Percentiles rank a stretch among this genome's conserved stretches.
These are phyloP conservation scores for Botrytis deweyae DNA, from an alignment of 2,329 filamentous ascomycete genomes.

Conservation along the genomic window DNA sequence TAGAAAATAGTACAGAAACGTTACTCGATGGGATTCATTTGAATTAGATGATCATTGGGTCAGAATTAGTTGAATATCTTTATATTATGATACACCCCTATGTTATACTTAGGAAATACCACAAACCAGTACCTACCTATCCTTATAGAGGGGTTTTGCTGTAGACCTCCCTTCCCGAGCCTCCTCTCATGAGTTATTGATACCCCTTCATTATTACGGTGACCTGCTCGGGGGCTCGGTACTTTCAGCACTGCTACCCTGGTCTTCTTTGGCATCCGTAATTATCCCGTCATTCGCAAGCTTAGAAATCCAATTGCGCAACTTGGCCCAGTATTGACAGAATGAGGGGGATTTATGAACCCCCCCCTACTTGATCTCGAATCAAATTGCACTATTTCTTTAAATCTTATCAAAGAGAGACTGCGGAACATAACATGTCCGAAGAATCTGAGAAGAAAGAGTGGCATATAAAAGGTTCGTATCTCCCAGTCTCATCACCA, in stretches of 20 bases:
- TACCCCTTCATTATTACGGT: slow-evolving; percentile 1
- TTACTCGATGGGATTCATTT: no score
- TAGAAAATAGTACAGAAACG: no score
- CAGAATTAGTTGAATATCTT: no score
- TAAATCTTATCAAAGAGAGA: not conserved
- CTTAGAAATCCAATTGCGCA: slow-evolving; percentile 23
- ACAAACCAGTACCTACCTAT: no score
- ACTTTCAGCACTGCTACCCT: not conserved
- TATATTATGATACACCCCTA: no score
- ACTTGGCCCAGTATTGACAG: slow-evolving; percentile 10
- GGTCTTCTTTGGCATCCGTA: not conserved
- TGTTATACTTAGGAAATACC: no score
- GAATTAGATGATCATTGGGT: no score
- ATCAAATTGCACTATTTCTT: slow-evolving; percentile 13
- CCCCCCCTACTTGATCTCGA: slow-evolving; percentile 8
- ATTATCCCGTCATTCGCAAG: slow-evolving; percentile 7
- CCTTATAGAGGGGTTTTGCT: no score
- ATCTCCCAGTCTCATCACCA: not conserved
- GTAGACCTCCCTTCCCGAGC: no score
- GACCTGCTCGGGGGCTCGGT: not conserved
- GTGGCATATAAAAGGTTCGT: slow-evolving; percentile 24
- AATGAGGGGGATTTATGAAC: slow-evolving; percentile 17
- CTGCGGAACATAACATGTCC: slow-evolving; percentile 20
- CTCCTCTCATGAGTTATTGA: not conserved
- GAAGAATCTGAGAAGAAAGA: slow-evolving; percentile 17